Conservation (phyloP, 2,329 filamentous ascomycete species). For the Aspergillus ochraceus region DNA sequence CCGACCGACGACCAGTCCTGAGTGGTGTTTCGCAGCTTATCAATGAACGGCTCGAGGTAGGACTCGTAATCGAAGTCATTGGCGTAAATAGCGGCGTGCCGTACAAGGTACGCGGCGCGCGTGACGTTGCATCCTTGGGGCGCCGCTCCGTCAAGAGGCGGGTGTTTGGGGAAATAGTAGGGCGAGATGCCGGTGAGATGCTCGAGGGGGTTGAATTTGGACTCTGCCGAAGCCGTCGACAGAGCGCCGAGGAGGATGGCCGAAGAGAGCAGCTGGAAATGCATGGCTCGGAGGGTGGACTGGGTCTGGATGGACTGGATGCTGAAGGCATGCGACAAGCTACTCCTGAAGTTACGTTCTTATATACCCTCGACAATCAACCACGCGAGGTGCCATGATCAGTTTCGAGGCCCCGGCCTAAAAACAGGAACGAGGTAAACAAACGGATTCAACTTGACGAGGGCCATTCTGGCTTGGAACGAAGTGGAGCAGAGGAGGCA, state of each 20-base stretch:
- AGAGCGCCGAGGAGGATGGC: neutral
- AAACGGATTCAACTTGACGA: neutral
- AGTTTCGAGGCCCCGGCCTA: neutral
- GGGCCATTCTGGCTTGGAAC: neutral
- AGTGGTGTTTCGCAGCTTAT: conserved; percentile 60
- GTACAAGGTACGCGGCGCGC: conserved; percentile 56
- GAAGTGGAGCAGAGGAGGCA: neutral
- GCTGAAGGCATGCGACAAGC: neutral
- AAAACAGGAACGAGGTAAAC: neutral
- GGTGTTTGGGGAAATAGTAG: conserved; percentile 58
- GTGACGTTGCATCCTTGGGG: conserved; percentile 54
- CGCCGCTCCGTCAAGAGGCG: conserved; percentile 43
- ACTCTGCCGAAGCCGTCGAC: neutral
- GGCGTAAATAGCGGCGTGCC: conserved; percentile 62
- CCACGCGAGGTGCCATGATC: neutral
- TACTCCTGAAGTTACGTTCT: neutral
- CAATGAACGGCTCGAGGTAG: conserved; percentile 58
- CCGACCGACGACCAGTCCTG: conserved; percentile 60
- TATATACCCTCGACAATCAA: neutral
- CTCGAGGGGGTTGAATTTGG: conserved; percentile 52
- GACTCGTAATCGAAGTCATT: conserved; percentile 61
- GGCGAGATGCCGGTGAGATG: conserved; percentile 59
- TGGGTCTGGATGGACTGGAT: neutral
- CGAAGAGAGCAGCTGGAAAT: neutral
- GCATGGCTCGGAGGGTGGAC: neutral